Percentiles rank a stretch among this genome's conserved stretches.
Conservation (phyloP, 768 basidiomycete genomes). For the Tricholoma saponaceum region DNA sequence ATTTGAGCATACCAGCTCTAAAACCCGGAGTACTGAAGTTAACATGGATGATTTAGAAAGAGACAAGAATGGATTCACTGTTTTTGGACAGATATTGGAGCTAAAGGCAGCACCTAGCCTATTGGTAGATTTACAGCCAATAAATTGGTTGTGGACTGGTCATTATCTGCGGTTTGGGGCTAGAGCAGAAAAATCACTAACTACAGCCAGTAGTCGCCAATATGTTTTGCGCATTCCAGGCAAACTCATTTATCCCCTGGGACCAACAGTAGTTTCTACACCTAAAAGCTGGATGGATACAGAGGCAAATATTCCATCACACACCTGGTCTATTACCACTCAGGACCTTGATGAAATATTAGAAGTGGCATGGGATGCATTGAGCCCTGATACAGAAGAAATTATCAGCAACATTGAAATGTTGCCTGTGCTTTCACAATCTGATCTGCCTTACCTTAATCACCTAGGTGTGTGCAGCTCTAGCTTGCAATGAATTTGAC, state of each 20-base stretch:
- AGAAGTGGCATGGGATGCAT: too few species aligned
- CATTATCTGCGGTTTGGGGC: not conserved
- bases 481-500: too few species aligned
- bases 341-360: too few species aligned
- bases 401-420: too few species aligned
- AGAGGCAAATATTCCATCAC: not conserved
- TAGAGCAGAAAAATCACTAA: not conserved
- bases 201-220: not conserved
- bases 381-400: too few species aligned
- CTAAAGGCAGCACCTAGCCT: not conserved
- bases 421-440: too few species aligned
- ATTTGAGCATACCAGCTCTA: not conserved
- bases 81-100: not conserved
- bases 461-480: too few species aligned
- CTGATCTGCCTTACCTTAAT: too few species aligned
- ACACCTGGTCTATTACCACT: too few species aligned
- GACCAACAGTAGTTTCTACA: not conserved
- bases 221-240: not conserved
- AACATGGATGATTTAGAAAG: not conserved
- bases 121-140: not conserved
- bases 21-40: not conserved
- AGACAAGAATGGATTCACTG: not conserved
- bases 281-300: not conserved
- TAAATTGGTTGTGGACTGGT: not conserved
- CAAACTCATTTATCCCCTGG: not conserved